Percentiles rank a stretch among this genome's conserved stretches.
These are phyloP conservation scores for Macaranga tanarius DNA, from an alignment of 441 rosid genomes.

Conservation along the genomic window DNA sequence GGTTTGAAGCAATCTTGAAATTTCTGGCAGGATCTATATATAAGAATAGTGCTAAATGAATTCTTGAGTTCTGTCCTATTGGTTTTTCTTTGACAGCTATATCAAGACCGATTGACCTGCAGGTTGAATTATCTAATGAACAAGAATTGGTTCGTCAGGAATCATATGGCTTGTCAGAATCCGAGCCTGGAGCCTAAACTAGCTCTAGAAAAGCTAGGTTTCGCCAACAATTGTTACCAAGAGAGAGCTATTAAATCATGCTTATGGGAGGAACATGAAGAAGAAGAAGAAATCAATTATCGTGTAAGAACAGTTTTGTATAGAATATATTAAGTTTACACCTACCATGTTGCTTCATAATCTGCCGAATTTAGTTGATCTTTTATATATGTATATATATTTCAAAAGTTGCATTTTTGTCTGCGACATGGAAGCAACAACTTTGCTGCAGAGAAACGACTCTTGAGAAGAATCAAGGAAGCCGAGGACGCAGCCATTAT, in stretches of 20 bases:
- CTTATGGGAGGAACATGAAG: neutral
- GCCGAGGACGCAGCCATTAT: neutral
- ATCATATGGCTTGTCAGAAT: neutral
- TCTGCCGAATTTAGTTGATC: no score
- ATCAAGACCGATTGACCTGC: neutral
- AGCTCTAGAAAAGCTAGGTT: slow-evolving; percentile 15
- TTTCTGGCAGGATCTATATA: neutral
- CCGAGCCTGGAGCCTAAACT: neutral
- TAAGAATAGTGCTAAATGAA: no score
- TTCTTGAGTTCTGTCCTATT: neutral
- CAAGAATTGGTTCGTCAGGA: neutral
- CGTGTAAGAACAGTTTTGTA: neutral
- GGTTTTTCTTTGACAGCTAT: neutral
- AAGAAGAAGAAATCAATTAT: neutral
- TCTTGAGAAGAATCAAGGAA: neutral
- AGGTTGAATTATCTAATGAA: neutral
- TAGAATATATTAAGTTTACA: no score
- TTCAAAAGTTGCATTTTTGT: neutral
- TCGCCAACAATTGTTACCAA: slow-evolving; percentile 1
- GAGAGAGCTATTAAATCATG: slow-evolving; percentile 1
- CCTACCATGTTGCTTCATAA: no score
- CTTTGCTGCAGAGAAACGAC: neutral
- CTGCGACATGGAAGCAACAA: slow-evolving; percentile 8
- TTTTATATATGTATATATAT: no score
- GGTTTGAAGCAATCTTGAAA: neutral